Evolutionary conservation across 106 monocot genomes (phyloP).

Genomic region (Ottelia alismoides): DNA sequence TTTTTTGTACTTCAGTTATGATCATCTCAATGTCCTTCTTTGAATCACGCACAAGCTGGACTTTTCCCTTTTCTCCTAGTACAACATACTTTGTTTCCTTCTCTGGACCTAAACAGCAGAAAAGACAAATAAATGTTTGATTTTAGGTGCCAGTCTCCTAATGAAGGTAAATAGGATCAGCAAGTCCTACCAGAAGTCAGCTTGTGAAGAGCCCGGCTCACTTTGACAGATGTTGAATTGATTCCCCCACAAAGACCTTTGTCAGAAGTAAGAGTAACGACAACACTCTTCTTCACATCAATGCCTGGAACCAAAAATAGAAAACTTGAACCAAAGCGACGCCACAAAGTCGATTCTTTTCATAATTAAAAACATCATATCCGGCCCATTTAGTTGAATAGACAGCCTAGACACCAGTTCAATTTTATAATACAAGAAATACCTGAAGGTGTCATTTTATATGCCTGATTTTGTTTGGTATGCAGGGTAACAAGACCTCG

Average conservation of each 20-base stretch:
- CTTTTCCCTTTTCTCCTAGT: slow-evolving; percentile 93
- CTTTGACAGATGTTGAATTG: slow-evolving; percentile 90
- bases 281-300: slow-evolving; percentile 96
- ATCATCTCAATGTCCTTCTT: slow-evolving; percentile 49
- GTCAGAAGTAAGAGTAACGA: slow-evolving; percentile 71
- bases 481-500: too few species aligned
- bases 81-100: slow-evolving; percentile 84
- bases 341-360: too few species aligned
- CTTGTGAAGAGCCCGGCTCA: slow-evolving; percentile 77
- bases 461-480: too few species aligned
- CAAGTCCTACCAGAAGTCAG: slow-evolving; percentile 70
- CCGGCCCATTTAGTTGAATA: too few species aligned
- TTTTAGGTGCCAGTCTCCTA: too few species aligned
- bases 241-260: slow-evolving; percentile 99
- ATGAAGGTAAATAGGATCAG: background rate
- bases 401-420: too few species aligned
- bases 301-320: slow-evolving; percentile 47
- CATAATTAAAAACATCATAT: too few species aligned
- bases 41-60: slow-evolving; percentile 79
- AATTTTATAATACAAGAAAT: too few species aligned
- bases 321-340: too few species aligned
- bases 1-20: slow-evolving; percentile 76
- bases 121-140: too few species aligned
- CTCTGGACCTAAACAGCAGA: slow-evolving; percentile 51
- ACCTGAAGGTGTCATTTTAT: too few species aligned